phyloP scores from a whole-genome alignment of 2,329 filamentous ascomycete species.

The Rhexocercosporidium sp. region DNA sequence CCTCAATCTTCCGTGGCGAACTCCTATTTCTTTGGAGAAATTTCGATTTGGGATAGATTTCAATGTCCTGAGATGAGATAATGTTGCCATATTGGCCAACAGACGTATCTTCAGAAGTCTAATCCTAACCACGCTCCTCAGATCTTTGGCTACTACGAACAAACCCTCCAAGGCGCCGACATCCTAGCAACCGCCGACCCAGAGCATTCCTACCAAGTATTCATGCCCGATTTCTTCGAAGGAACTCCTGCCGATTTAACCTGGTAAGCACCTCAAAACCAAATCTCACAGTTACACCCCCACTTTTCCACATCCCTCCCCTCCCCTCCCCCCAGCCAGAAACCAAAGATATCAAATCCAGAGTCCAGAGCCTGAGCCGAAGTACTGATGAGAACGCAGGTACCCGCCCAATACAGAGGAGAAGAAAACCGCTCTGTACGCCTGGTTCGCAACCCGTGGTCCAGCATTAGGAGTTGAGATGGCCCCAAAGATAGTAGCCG shows the following conservation, averaged over 20 bases:
- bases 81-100: neutral
- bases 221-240: conserved; percentile 91
- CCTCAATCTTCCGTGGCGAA: neutral
- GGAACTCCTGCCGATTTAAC: conserved; percentile 55
- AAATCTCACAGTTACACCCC: no score
- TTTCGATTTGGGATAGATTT: neutral
- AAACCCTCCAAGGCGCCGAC: conserved; percentile 73
- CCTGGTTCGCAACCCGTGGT: conserved; percentile 27
- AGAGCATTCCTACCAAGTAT: conserved; percentile 70
- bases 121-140: neutral
- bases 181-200: conserved; percentile 56
- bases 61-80: neutral
- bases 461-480: conserved; percentile 47
- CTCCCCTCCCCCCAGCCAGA: conserved; percentile 16
- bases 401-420: conserved; percentile 26
- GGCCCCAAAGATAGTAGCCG: conserved; percentile 53
- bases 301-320: neutral
- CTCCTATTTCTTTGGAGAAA: neutral
- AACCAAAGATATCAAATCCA: neutral
- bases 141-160: conserved; percentile 72
- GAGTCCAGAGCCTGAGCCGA: no score
- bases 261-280: conserved; percentile 58
- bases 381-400: conserved; percentile 8
- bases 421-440: conserved; percentile 14
- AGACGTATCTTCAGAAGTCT: neutral